Conservation (phyloP, 2,329 filamentous ascomycete species). For the Cladosporium sp. region DNA sequence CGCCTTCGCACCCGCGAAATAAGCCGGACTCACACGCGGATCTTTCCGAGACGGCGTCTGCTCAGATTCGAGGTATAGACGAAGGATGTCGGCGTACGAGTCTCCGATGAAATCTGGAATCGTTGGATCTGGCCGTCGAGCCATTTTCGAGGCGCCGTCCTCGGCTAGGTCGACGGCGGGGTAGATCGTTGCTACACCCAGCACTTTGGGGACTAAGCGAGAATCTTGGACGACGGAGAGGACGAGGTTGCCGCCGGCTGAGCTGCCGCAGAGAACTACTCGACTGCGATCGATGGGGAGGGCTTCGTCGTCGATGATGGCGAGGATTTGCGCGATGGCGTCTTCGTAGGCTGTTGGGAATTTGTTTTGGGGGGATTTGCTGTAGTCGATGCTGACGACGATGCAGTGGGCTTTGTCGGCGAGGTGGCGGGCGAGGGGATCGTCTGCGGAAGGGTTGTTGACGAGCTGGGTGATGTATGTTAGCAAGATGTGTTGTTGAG, state of each 20-base stretch:
- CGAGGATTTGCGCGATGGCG: conserved; percentile 45
- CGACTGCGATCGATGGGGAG: conserved; percentile 49
- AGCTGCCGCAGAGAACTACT: conserved; percentile 52
- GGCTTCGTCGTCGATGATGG: conserved; percentile 44
- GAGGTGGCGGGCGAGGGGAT: conserved; percentile 48
- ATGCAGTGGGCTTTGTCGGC: conserved; percentile 43
- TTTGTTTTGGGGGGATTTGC: conserved; percentile 46
- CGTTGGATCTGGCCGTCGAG: conserved; percentile 12
- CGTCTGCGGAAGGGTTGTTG: conserved; percentile 46
- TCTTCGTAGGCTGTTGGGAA: conserved; percentile 52
- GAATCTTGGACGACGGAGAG: conserved; percentile 45
- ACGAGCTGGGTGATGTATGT: conserved; percentile 27
- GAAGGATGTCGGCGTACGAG: conserved; percentile 35
- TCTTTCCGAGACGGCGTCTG: not conserved
- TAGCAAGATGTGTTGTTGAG: not conserved
- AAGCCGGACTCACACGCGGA: not conserved
- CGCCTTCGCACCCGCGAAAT: conserved; percentile 20
- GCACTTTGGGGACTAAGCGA: conserved; percentile 28
- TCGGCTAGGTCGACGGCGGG: conserved; percentile 34
- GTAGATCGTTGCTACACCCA: conserved; percentile 48
- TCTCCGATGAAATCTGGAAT: conserved; percentile 18
- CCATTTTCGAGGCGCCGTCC: conserved; percentile 18
- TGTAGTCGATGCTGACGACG: conserved; percentile 53
- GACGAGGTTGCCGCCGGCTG: conserved; percentile 53
- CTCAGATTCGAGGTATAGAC: not conserved